These are phyloP conservation scores for Phytopythium vexans DNA, from an alignment of 352 stramenopile species.

Conservation along the genomic window DNA sequence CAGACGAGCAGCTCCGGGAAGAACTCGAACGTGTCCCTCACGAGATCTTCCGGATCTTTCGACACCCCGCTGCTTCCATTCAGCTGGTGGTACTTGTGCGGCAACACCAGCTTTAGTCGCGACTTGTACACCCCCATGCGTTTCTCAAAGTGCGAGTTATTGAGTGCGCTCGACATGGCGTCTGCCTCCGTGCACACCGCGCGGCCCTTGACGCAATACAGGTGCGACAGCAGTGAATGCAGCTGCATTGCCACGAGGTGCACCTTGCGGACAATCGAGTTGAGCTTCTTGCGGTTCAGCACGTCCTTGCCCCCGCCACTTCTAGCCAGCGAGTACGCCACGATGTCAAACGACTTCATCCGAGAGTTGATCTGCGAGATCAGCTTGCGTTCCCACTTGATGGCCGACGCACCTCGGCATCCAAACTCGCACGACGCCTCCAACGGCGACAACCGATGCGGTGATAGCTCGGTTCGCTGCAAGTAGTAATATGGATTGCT, in stretches of 20 bases:
- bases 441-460: slow-evolving; percentile 7
- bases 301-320: slow-evolving; percentile 50
- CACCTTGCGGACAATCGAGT: slow-evolving; percentile 77
- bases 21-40: slow-evolving; percentile 63
- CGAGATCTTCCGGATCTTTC: slow-evolving; percentile 43
- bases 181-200: slow-evolving; percentile 51
- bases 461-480: slow-evolving; percentile 12
- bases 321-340: slow-evolving; percentile 69
- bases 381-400: slow-evolving; percentile 69
- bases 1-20: slow-evolving; percentile 66
- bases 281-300: slow-evolving; percentile 79
- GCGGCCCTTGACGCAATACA: slow-evolving; percentile 60
- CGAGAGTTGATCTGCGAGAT: slow-evolving; percentile 73
- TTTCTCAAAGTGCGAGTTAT: slow-evolving; percentile 72
- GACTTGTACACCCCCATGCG: slow-evolving; percentile 76
- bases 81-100: slow-evolving; percentile 26
- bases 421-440: slow-evolving; percentile 48
- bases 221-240: slow-evolving; percentile 63
- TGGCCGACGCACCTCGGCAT: slow-evolving; percentile 36
- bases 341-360: slow-evolving; percentile 77
- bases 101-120: slow-evolving; percentile 55
- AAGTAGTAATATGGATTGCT: slow-evolving; percentile 76
- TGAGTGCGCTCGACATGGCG: slow-evolving; percentile 54
- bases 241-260: slow-evolving; percentile 75
- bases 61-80: neutral